Conservation (phyloP, 1,284 basidiomycete species). For the Xerocomus tenax region DNA sequence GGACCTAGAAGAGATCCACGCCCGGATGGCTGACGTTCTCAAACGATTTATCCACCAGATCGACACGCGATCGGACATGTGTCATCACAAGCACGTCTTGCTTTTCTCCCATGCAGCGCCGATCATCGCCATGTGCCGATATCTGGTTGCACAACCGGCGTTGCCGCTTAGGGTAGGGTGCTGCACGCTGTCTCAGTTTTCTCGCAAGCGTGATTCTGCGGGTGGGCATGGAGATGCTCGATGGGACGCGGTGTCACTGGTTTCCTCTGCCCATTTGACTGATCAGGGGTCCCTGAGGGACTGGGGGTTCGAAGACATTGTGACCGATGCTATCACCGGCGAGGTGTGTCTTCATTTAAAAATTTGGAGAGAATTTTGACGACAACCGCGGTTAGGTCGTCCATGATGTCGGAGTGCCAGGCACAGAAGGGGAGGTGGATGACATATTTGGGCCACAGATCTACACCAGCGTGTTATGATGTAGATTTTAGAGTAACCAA, state of each 20-base stretch:
- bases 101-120: conserved; percentile 77
- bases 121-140: conserved; percentile 59
- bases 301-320: conserved; percentile 74
- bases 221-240: conserved; percentile 33
- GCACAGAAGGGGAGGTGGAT: conserved; percentile 51
- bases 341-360: conserved; percentile 31
- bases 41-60: conserved; percentile 44
- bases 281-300: conserved; percentile 53
- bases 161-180: conserved; percentile 57
- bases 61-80: conserved; percentile 35
- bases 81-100: conserved; percentile 45
- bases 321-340: conserved; percentile 38
- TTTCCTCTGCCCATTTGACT: conserved; percentile 51
- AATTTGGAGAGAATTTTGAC: neutral
- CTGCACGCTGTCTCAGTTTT: conserved; percentile 54
- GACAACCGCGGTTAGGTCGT: conserved; percentile 41
- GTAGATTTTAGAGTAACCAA: neutral
- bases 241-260: conserved; percentile 42
- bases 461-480: conserved; percentile 37
- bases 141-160: conserved; percentile 45
- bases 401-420: conserved; percentile 45
- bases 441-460: conserved; percentile 49
- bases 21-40: conserved; percentile 50
- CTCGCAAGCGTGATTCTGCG: conserved; percentile 25
- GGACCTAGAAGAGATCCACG: conserved; percentile 54